Evolutionary conservation across 805 yeast genomes (phyloP).

Genomic region (Hanseniaspora taiwanica): DNA sequence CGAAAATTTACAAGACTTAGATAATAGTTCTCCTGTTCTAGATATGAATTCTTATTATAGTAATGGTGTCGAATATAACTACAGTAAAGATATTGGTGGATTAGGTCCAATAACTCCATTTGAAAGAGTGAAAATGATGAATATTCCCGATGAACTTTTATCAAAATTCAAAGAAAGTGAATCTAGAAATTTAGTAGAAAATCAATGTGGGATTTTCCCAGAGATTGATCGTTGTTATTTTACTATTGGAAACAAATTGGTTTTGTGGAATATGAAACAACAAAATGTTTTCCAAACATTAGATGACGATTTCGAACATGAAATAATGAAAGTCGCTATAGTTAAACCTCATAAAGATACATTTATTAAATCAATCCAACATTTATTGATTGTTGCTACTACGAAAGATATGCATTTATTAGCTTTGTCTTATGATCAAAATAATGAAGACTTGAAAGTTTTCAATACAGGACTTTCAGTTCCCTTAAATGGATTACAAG

Average conservation of each 20-base stretch:
- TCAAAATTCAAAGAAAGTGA: conserved; percentile 35
- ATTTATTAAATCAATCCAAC: conserved; percentile 64
- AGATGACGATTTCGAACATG: conserved; percentile 58
- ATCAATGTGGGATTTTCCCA: conserved; percentile 70
- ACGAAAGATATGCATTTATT: conserved; percentile 64
- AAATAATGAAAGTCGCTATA: conserved; percentile 61
- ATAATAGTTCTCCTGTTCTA: conserved; percentile 43
- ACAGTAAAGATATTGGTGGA: conserved; percentile 35
- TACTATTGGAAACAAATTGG: conserved; percentile 63
- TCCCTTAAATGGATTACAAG: conserved; percentile 65
- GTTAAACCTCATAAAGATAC: conserved; percentile 74
- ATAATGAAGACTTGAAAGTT: conserved; percentile 42
- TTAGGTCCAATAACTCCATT: conserved; percentile 54
- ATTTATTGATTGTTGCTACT: conserved; percentile 66
- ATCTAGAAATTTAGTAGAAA: conserved; percentile 47
- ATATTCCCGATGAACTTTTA: conserved; percentile 70
- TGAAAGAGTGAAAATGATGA: conserved; percentile 52
- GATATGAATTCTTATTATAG: conserved; percentile 36
- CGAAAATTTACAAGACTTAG: conserved; percentile 41
- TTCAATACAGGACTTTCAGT: conserved; percentile 76
- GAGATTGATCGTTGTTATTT: conserved; percentile 80
- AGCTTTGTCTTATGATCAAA: conserved; percentile 45
- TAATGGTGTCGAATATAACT: conserved; percentile 55
- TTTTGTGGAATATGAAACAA: conserved; percentile 68
- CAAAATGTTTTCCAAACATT: conserved; percentile 62